These are phyloP conservation scores for Dictyostelium firmibasis DNA, from an alignment of 78 protist species.

Conservation along the genomic window DNA sequence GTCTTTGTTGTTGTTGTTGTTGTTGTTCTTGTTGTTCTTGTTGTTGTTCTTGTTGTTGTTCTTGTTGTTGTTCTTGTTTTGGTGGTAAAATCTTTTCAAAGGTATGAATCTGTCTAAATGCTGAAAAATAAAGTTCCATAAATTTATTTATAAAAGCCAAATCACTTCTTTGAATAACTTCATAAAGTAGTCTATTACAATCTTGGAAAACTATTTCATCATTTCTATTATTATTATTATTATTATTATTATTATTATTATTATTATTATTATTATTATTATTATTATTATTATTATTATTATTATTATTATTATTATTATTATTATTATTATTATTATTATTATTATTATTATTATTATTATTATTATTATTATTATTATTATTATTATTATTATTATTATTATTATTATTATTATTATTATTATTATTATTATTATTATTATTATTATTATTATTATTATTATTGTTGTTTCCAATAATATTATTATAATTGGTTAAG, in stretches of 20 bases:
- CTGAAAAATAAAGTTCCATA: neutral
- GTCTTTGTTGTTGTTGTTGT: neutral
- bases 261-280: too few relatives aligned
- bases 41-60: neutral
- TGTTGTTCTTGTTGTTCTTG: neutral
- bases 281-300: neutral
- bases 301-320: too few relatives aligned
- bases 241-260: too few relatives aligned
- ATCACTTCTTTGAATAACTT: neutral
- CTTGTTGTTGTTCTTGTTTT: neutral
- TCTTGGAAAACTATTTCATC: neutral
- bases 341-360: neutral
- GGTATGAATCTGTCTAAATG: neutral
- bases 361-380: too few relatives aligned
- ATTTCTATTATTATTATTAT: too few relatives aligned
- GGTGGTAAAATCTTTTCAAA: neutral
- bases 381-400: neutral
- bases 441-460: neutral
- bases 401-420: neutral
- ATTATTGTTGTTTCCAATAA: neutral
- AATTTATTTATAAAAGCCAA: neutral
- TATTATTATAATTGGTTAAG: neutral
- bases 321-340: too few relatives aligned
- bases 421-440: neutral
- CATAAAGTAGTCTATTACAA: neutral